Conservation (phyloP, 1,284 basidiomycete species). For the Moesziomyces globuligerus region DNA sequence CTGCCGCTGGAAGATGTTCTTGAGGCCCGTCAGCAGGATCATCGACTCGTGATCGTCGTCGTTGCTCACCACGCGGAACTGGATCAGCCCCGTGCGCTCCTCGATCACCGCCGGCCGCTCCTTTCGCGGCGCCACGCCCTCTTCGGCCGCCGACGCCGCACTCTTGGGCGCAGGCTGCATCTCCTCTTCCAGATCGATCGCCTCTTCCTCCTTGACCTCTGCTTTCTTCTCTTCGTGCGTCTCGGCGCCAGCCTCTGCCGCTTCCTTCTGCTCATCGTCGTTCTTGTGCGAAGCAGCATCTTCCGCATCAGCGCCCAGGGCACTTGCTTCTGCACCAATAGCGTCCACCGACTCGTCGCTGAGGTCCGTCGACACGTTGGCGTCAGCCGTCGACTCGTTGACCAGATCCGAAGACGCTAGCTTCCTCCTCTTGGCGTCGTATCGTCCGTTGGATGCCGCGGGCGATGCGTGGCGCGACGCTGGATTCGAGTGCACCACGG, state of each 20-base stretch:
- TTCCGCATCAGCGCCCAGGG: conserved; percentile 2
- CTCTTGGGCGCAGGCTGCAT: conserved; percentile 34
- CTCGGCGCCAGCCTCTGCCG: conserved; percentile 3
- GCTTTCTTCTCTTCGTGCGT: conserved; percentile 6
- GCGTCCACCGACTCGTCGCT: conserved; percentile 38
- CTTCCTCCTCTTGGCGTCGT: conserved; percentile 32
- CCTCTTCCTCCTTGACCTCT: conserved; percentile 41
- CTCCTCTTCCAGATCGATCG: conserved; percentile 41
- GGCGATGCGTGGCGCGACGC: conserved; percentile 40
- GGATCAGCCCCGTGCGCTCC: conserved; percentile 83
- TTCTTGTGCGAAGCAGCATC: conserved; percentile 1
- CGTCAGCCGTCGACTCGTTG: conserved; percentile 16
- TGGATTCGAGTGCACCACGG: conserved; percentile 33
- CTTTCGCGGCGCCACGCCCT: conserved; percentile 42
- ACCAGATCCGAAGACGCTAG: conserved; percentile 16
- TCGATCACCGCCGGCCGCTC: conserved; percentile 78
- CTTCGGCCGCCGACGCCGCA: conserved; percentile 41
- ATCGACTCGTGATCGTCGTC: conserved; percentile 76
- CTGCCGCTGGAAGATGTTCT: conserved; percentile 96
- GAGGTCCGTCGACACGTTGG: conserved; percentile 38
- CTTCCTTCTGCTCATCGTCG: background rate
- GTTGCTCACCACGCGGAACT: conserved; percentile 86
- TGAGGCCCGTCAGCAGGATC: conserved; percentile 90
- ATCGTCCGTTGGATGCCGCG: conserved; percentile 12
- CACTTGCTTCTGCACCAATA: conserved; percentile 3